These are phyloP conservation scores for Trematosphaeria pertusa DNA, from an alignment of 2,329 filamentous ascomycete genomes.

Conservation along the genomic window DNA sequence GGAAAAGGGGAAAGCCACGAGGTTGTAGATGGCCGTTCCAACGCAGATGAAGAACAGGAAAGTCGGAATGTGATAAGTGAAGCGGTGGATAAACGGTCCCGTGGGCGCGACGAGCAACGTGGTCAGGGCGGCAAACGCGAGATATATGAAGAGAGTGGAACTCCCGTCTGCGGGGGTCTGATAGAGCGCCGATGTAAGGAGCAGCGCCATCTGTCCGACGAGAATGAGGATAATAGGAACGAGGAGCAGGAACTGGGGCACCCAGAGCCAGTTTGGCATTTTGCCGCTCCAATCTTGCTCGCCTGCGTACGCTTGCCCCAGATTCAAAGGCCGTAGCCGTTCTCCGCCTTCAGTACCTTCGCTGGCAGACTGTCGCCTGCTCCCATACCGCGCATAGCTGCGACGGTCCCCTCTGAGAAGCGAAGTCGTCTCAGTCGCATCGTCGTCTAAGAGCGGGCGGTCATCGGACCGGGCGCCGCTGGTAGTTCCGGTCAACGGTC, in stretches of 20 bases:
- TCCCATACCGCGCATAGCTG: slow-evolving; percentile 63
- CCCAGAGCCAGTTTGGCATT: slow-evolving; percentile 85
- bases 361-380: slow-evolving; percentile 47
- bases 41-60: slow-evolving; percentile 76
- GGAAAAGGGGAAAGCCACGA: slow-evolving; percentile 88
- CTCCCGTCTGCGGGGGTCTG: slow-evolving; percentile 89
- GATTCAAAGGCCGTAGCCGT: slow-evolving; percentile 40
- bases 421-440: slow-evolving; percentile 63
- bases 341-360: slow-evolving; percentile 46
- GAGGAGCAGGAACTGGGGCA: slow-evolving; percentile 82
- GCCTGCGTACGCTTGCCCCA: slow-evolving; percentile 60
- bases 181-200: slow-evolving; percentile 73
- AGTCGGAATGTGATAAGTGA: slow-evolving; percentile 81
- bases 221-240: slow-evolving; percentile 80
- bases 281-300: slow-evolving; percentile 87
- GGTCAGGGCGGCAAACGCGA: slow-evolving; percentile 71
- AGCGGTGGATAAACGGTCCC: slow-evolving; percentile 84
- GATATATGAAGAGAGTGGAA: slow-evolving; percentile 72
- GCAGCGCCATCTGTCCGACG: slow-evolving; percentile 75
- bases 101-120: slow-evolving; percentile 77
- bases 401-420: slow-evolving; percentile 60
- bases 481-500: slow-evolving; percentile 43
- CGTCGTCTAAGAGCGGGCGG: slow-evolving; percentile 44
- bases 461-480: slow-evolving; percentile 40
- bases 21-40: slow-evolving; percentile 83